phyloP scores from a whole-genome alignment of 257 asterid genomes.

The Solanum chilense region DNA sequence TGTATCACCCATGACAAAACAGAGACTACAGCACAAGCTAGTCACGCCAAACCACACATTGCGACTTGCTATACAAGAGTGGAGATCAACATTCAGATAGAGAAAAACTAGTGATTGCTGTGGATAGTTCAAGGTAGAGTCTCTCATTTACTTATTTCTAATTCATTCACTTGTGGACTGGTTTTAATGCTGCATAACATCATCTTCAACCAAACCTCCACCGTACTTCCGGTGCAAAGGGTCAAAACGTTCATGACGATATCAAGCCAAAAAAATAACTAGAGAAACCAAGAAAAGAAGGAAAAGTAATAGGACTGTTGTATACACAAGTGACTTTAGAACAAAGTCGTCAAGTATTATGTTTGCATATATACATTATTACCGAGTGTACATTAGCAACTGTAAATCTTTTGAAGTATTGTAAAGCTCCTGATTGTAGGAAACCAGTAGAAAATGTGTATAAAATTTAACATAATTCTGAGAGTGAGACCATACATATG shows the following conservation, averaged over 20 bases:
- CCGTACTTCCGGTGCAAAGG: not conserved
- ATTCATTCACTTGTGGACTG: not conserved
- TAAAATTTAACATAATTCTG: not conserved
- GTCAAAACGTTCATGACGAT: not conserved
- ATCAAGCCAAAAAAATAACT: not conserved
- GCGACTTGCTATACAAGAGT: constrained; percentile 60
- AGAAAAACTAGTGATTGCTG: not conserved
- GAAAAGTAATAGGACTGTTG: not conserved
- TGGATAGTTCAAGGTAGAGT: not conserved
- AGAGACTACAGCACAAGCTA: constrained; percentile 31
- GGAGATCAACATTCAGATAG: constrained; percentile 25
- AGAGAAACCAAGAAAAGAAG: not conserved
- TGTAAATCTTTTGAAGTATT: not conserved
- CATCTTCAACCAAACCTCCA: not conserved
- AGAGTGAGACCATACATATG: not conserved
- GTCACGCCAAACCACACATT: constrained; percentile 61
- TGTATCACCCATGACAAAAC: constrained; percentile 68
- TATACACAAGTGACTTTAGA: not conserved
- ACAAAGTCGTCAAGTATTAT: not conserved
- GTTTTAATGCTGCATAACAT: not conserved
- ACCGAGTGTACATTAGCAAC: not conserved
- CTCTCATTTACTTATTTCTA: not conserved
- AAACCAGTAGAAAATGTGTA: not conserved
- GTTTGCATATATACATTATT: not conserved
- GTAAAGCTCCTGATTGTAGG: not conserved